These are phyloP conservation scores for Hirschfeldia incana DNA, from an alignment of 345 rosid genomes.

Conservation along the genomic window DNA sequence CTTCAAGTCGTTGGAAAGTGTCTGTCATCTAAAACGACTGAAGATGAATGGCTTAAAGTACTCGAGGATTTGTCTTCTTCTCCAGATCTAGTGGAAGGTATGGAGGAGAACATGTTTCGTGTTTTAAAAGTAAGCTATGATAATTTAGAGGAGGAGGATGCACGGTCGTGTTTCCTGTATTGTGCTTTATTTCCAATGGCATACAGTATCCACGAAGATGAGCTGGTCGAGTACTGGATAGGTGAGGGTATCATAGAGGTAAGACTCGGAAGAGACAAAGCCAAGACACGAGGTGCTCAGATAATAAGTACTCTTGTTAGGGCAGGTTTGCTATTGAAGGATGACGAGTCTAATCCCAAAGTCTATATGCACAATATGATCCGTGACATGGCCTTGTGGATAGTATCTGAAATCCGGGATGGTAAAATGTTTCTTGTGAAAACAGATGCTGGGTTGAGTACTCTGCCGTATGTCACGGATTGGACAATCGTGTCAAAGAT, in stretches of 20 bases:
- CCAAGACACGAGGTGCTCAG: not conserved
- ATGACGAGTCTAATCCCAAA: not conserved
- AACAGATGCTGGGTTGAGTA: not conserved
- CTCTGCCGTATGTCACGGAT: not conserved
- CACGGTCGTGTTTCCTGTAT: not conserved
- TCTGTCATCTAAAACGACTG: not conserved
- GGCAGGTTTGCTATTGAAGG: not conserved
- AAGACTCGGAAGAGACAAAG: not conserved
- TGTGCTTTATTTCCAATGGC: not conserved
- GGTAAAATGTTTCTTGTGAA: not conserved
- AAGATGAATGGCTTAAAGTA: not conserved
- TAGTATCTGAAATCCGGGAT: not conserved
- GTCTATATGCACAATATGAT: not conserved
- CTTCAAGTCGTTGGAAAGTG: not conserved
- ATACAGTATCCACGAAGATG: not conserved
- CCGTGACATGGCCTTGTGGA: not conserved
- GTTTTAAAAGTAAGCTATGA: constrained; percentile 1
- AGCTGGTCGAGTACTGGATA: not conserved
- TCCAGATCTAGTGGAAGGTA: not conserved
- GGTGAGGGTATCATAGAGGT: not conserved
- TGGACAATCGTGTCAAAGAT: not conserved
- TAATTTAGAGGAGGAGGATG: not conserved
- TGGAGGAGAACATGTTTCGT: not conserved
- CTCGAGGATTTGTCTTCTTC: not conserved
- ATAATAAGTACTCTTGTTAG: not conserved